Evolutionary conservation across 2,329 filamentous ascomycete genomes (phyloP).

Genomic region (Dryadomyces quercivorus): DNA sequence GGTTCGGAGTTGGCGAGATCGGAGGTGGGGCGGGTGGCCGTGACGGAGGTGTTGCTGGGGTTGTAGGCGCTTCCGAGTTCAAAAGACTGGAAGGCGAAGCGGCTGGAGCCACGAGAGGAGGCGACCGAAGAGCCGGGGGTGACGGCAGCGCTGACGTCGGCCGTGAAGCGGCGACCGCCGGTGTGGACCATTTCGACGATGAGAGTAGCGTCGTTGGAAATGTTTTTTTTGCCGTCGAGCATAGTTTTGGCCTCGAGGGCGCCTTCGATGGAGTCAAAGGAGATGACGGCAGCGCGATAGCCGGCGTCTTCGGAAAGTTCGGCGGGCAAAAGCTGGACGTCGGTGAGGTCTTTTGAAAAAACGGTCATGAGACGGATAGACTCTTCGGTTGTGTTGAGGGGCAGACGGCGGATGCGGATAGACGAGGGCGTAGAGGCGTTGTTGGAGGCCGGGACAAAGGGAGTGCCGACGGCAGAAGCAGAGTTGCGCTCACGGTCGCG

Average conservation of each 20-base stretch:
- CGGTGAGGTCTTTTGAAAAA: conserved; percentile 42
- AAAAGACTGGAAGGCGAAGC: conserved; percentile 51
- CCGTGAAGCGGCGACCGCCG: conserved; percentile 12
- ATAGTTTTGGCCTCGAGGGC: conserved; percentile 45
- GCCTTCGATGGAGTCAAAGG: conserved; percentile 38
- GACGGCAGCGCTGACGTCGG: conserved; percentile 11
- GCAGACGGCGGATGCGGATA: conserved; percentile 42
- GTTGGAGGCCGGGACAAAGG: conserved; percentile 18
- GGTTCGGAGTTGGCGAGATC: conserved; percentile 49
- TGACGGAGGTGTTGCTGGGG: conserved; percentile 17
- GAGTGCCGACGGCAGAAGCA: conserved; percentile 13
- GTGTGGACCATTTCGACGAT: conserved; percentile 45
- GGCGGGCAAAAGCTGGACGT: conserved; percentile 36
- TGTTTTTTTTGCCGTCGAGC: conserved; percentile 42
- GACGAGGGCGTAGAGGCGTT: conserved; percentile 25
- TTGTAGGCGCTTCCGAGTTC: conserved; percentile 43
- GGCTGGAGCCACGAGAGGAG: conserved; percentile 32
- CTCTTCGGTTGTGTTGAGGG: conserved; percentile 40
- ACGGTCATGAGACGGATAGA: conserved; percentile 44
- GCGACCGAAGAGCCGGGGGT: conserved; percentile 27
- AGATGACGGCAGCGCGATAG: conserved; percentile 39
- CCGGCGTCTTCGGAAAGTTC: conserved; percentile 37
- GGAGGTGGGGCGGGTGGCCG: conserved; percentile 9
- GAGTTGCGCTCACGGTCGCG: conserved; percentile 22
- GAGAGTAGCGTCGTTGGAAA: conserved; percentile 37